Evolutionary conservation across 768 basidiomycete species (phyloP).

Genomic region (Coprinopsis strossmayeri): DNA sequence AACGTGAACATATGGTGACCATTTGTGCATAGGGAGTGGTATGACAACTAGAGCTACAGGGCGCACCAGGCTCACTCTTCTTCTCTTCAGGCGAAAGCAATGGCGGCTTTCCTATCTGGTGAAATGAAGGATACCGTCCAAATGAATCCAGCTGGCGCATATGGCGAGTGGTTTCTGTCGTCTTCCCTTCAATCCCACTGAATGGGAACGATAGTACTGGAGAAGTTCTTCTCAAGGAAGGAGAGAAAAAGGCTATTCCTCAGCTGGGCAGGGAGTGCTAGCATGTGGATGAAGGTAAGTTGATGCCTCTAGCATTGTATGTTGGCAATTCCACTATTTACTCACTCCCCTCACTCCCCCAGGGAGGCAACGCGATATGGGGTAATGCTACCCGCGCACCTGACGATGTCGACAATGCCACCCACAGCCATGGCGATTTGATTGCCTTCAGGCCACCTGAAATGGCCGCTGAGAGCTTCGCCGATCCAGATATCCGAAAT

Average conservation of each 20-base stretch:
- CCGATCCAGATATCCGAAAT: conserved; percentile 32
- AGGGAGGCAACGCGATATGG: conserved; percentile 86
- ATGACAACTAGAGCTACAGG: conserved; percentile 6
- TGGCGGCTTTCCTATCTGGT: conserved; percentile 91
- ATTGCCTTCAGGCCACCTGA: conserved; percentile 63
- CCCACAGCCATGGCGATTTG: conserved; percentile 73
- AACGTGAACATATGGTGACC: background rate
- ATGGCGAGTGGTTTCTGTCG: conserved; percentile 47
- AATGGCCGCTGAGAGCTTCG: conserved; percentile 18
- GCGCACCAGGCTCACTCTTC: background rate
- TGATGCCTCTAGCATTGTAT: background rate
- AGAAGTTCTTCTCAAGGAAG: conserved; percentile 83
- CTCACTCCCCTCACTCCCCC: background rate
- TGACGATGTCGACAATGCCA: conserved; percentile 55
- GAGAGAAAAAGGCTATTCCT: conserved; percentile 89
- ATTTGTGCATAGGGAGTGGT: conserved; percentile 59
- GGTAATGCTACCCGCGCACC: conserved; percentile 71
- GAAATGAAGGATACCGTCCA: conserved; percentile 94
- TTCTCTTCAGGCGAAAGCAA: conserved; percentile 69
- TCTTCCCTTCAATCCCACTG: background rate
- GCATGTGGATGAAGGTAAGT: conserved; percentile 85
- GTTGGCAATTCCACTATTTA: background rate
- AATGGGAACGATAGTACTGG: conserved; percentile 45
- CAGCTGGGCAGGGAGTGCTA: conserved; percentile 92
- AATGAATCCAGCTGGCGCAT: conserved; percentile 74